A percentile compares a stretch with the other conserved stretches of the same genome.
Conservation (phyloP, 2,329 filamentous ascomycete genomes). For the Colletotrichum horii region DNA sequence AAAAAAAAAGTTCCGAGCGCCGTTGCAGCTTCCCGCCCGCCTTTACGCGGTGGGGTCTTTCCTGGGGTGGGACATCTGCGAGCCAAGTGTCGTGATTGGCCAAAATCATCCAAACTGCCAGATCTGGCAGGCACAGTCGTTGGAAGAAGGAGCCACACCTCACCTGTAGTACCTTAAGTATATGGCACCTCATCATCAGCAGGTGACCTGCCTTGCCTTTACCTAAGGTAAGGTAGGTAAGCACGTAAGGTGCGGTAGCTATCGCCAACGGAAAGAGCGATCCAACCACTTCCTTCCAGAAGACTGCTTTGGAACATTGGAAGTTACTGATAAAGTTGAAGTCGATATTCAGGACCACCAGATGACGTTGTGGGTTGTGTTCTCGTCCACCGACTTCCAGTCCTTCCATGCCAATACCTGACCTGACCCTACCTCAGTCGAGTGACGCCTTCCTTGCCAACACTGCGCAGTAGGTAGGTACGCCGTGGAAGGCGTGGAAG, state of each 20-base stretch:
- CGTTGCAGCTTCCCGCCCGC: conserved; percentile 4
- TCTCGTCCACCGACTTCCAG: no score
- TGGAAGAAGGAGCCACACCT: background rate
- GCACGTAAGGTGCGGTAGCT: background rate
- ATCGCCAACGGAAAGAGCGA: background rate
- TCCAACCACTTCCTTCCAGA: background rate
- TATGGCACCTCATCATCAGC: background rate
- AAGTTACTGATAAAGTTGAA: background rate
- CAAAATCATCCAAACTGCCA: background rate
- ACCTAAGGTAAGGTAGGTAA: background rate
- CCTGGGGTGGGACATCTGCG: background rate
- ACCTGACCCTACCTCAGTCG: background rate
- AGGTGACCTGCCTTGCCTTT: background rate
- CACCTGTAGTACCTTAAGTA: background rate
- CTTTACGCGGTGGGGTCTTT: background rate
- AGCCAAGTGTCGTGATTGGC: background rate
- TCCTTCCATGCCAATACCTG: no score
- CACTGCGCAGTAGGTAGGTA: background rate
- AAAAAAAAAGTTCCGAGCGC: background rate
- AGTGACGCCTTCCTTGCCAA: background rate
- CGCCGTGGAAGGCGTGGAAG: background rate
- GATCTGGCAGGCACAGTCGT: background rate
- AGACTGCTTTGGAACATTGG: background rate
- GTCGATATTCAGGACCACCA: background rate
- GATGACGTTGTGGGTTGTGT: background rate